phyloP scores from a whole-genome alignment of 306 rosid genomes.

The Dalbergia cultrata region DNA sequence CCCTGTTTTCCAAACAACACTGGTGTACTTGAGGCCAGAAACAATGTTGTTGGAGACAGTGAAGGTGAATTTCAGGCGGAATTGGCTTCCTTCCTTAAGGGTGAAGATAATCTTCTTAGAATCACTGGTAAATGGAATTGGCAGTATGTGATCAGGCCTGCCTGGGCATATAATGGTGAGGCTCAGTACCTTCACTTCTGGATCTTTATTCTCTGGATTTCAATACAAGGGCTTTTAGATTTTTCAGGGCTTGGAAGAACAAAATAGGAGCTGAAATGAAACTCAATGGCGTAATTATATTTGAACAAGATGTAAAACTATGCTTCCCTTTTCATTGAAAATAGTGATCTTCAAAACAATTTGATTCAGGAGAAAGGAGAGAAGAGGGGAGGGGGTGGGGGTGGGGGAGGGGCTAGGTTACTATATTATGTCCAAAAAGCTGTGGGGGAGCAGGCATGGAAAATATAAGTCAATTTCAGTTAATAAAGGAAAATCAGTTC shows the following conservation, averaged over 20 bases:
- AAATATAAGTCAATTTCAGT: neutral
- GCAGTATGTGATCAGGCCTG: constrained; percentile 65
- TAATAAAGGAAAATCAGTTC: neutral
- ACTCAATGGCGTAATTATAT: neutral
- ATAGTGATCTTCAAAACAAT: constrained; percentile 11
- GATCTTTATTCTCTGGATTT: constrained; percentile 73
- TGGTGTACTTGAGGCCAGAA: constrained; percentile 87
- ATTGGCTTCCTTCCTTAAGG: constrained; percentile 73
- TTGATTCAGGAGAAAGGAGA: too few species aligned
- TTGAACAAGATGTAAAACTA: constrained; percentile 15
- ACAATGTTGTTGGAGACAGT: constrained; percentile 75
- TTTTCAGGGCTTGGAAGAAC: constrained; percentile 26
- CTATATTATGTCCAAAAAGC: neutral
- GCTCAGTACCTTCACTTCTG: constrained; percentile 81
- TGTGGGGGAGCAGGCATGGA: neutral
- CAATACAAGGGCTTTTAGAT: constrained; percentile 39
- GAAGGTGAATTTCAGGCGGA: constrained; percentile 71
- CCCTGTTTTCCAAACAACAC: constrained; percentile 82
- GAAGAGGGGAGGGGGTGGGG: too few species aligned
- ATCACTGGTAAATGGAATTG: constrained; percentile 65
- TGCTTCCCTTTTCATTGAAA: neutral
- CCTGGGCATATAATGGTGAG: constrained; percentile 75
- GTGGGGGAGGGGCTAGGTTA: neutral
- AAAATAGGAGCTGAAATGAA: constrained; percentile 19
- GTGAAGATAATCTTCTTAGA: constrained; percentile 73